Evolutionary conservation across 257 asterid species (phyloP).

Genomic region (Ballota nigra): DNA sequence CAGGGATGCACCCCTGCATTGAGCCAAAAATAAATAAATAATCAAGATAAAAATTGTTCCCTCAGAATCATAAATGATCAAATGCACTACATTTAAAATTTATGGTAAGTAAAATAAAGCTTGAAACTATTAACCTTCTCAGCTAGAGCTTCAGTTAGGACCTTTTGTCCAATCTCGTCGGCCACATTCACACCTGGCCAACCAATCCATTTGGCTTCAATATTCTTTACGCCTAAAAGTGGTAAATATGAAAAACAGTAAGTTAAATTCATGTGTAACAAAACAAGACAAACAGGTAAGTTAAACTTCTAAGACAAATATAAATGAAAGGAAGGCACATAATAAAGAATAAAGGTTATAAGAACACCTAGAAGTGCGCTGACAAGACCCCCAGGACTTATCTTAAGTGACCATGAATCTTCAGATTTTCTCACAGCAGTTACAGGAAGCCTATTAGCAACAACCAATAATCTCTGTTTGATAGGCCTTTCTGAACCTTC

Average conservation of each 20-base stretch:
- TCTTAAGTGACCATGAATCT: conserved; percentile 77
- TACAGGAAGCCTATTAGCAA: conserved; percentile 84
- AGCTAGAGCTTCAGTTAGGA: conserved; percentile 69
- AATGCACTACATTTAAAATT: not conserved
- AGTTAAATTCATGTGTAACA: conserved; percentile 9
- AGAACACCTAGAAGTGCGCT: conserved; percentile 64
- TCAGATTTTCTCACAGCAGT: conserved; percentile 70
- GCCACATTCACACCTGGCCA: conserved; percentile 89
- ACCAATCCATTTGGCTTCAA: conserved; percentile 88
- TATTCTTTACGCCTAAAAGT: conserved; percentile 64
- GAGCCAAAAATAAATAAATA: conserved; percentile 1
- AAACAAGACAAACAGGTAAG: not conserved
- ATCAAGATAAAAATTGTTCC: not conserved
- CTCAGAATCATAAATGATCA: conserved; percentile 2
- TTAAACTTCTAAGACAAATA: not conserved
- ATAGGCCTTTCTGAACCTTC: conserved; percentile 52
- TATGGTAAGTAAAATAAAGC: conserved; percentile 8
- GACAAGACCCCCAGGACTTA: conserved; percentile 85
- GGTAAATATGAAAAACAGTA: conserved; percentile 19
- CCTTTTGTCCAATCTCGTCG: conserved; percentile 69
- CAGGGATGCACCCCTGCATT: conserved; percentile 84
- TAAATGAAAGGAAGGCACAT: not conserved
- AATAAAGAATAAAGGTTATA: conserved; percentile 17
- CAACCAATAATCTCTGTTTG: conserved; percentile 70
- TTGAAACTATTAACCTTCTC: conserved; percentile 52